Base-by-base conservation (phyloP, 257 asterid genomes). In the Nicotiana tabacum region DNA sequence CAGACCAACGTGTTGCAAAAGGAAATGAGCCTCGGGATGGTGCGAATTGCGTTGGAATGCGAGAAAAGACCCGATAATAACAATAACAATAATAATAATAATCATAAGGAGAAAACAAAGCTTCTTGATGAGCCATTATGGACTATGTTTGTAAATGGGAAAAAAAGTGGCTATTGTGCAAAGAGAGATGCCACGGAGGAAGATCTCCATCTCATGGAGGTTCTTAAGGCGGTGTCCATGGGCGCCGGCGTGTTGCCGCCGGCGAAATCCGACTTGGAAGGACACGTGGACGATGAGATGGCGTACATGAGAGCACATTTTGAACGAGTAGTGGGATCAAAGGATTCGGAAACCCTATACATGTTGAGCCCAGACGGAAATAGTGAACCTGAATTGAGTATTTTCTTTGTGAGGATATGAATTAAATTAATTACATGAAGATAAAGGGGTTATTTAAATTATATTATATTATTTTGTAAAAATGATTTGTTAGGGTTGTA, bases 321-420 rank as follows among this genome's bases (percentile, higher is more conserved):
- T 5, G 99, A 94, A 69, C 85, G 92, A 17, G 91, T 94, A 17
- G 91, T 94, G 16, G 97, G 97, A 17, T 92, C 97, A 0, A 91
- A 81, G 88, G 99, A 96, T 66, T 92, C 98, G 2, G 97, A 93
- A 89, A 94, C 99, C 15, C 76, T 94, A 8, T 91, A 96, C 70
- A 94, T 96, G 99, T 78, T 94, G 89, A 92, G 98, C 84, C 99
- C 98, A 2, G 98, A 94, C 46, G 96, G 93, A 8, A 91, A 90
- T 33, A 89, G 74, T 16, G 97, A 95, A 6, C 99, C 99, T 4
- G 98, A 96, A 85, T 87, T 96, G 88, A 96, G 99, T 87, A 88
- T 96, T 86, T 96, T 94, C 90, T 94, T 96, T 81, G 97, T 94
- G 0, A 87, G 98, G 88, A 87, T 96, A 53, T 91, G 84, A 85